A percentile compares a stretch with the other conserved stretches of the same genome.
Evolutionary conservation across 2,329 filamentous ascomycete genomes (phyloP).

Genomic region (Aspergillus caelatus): DNA sequence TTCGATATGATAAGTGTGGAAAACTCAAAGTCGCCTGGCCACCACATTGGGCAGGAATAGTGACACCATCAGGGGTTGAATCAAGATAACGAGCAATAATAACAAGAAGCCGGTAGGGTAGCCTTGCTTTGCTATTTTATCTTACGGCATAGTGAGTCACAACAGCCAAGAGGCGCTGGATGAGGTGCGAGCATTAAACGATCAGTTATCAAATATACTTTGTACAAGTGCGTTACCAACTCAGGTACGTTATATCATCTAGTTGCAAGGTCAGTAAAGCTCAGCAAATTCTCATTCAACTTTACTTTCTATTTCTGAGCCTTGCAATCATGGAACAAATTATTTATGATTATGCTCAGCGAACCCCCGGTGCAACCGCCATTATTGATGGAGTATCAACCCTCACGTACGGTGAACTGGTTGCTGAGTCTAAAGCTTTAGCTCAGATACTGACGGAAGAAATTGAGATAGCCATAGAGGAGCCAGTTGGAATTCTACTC

Average conservation of each 20-base stretch:
- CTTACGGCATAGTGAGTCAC: background rate
- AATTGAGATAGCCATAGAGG: background rate
- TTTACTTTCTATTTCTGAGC: too few relatives aligned
- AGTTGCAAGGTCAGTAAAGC: background rate
- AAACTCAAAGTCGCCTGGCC: background rate
- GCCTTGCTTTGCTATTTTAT: background rate
- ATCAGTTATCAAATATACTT: background rate
- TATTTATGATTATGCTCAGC: background rate
- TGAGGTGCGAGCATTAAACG: background rate
- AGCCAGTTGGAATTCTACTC: conserved; percentile 8
- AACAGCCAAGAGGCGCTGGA: background rate
- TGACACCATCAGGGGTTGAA: background rate
- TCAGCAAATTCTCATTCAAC: background rate
- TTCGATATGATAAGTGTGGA: background rate
- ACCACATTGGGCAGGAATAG: background rate
- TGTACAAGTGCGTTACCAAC: background rate
- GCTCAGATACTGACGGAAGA: background rate
- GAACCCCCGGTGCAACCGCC: background rate
- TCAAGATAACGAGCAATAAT: background rate
- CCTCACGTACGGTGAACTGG: conserved; percentile 3
- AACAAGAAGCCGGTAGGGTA: background rate
- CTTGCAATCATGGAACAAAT: conserved; percentile 2
- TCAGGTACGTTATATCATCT: background rate
- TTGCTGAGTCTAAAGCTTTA: background rate
- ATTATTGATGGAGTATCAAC: background rate